Evolutionary conservation across 192 early-diverging fungal species (phyloP).

Genomic region (Nowakowskiella sp.): DNA sequence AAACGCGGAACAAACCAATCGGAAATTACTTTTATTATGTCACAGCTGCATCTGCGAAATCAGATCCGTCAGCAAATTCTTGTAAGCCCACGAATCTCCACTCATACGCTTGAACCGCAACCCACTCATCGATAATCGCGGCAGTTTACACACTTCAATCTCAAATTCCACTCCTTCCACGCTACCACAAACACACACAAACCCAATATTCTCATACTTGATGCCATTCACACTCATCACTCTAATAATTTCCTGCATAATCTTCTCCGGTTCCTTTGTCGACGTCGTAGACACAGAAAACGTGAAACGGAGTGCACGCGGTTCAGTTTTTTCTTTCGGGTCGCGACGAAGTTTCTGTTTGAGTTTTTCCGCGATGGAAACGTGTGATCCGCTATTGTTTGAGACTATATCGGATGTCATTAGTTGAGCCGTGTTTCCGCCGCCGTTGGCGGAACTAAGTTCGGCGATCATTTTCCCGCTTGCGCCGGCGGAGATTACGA

Average conservation of each 20-base stretch:
- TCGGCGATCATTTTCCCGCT: not conserved
- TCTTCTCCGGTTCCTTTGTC: constrained; percentile 44
- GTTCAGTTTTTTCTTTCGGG: constrained; percentile 22
- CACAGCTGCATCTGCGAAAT: constrained; percentile 47
- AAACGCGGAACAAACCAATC: no score
- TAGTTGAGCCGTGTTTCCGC: constrained; percentile 33
- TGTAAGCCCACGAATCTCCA: constrained; percentile 52
- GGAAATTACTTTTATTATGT: not conserved
- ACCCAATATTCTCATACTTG: constrained; percentile 23
- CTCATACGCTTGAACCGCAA: constrained; percentile 46
- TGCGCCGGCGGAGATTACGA: constrained; percentile 11
- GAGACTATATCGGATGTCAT: constrained; percentile 17
- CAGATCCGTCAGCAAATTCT: constrained; percentile 43
- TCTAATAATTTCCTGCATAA: constrained; percentile 36
- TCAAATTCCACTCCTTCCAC: constrained; percentile 49
- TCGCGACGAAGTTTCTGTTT: constrained; percentile 21
- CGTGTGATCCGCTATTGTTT: constrained; percentile 19
- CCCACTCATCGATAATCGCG: constrained; percentile 41
- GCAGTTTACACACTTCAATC: constrained; percentile 54
- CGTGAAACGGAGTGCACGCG: constrained; percentile 46
- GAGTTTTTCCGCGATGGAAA: constrained; percentile 22
- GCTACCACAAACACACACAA: constrained; percentile 17
- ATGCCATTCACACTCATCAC: constrained; percentile 30
- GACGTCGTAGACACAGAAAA: constrained; percentile 49
- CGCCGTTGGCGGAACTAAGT: constrained; percentile 5